Evolutionary conservation across 1,284 basidiomycete genomes (phyloP), one percentile per base, ranked within the genome.

Genomic region (Boletus mariae): DNA sequence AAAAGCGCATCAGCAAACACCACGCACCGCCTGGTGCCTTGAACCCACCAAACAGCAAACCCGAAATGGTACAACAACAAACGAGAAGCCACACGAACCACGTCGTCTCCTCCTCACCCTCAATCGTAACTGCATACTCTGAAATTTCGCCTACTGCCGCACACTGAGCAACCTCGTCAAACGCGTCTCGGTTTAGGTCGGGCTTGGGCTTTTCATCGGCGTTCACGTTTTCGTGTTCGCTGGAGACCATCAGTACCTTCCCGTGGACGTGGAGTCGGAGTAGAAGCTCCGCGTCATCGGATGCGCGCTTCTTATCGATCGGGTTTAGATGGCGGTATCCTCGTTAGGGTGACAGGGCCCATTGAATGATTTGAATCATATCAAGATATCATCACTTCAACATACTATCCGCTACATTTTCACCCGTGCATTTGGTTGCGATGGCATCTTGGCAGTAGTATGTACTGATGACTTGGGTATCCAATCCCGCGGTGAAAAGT

Each of bases 41-140:
- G 44, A 31, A 53, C 83, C 46, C 57, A 86, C 88, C 88, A 59
- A 92, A 92, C 9, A 90, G 75, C 42, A 91, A 66, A 11, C 88
- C 89, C n/a, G 85, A 87, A 51, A 92, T 84, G 51, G 82, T 80
- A 26, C 80, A 82, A 57, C 82, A 84, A 48, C 75, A 65, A 15
- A 87, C 84, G 35, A 89, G 74, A 28, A 83, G 70, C 85, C 85
- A 87, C 1, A 88, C 78, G 56, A 87, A 87, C 77, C 78, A 81
- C 1, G 84, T 86, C 41, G 82, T 85, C 45, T 70, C 73, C 54
- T 88, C 85, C 57, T 88, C 86, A 25, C 83, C 84, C 62, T 87
- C 85, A n/a, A 80, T 82, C 5, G 82, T 76, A 11, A 84, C 80
- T 1, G 77, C 75, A 47, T 80, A 67, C 61, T 87, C 84, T 49